Evolutionary conservation across 768 basidiomycete genomes (phyloP).

Genomic region (Lyophyllum decastes): DNA sequence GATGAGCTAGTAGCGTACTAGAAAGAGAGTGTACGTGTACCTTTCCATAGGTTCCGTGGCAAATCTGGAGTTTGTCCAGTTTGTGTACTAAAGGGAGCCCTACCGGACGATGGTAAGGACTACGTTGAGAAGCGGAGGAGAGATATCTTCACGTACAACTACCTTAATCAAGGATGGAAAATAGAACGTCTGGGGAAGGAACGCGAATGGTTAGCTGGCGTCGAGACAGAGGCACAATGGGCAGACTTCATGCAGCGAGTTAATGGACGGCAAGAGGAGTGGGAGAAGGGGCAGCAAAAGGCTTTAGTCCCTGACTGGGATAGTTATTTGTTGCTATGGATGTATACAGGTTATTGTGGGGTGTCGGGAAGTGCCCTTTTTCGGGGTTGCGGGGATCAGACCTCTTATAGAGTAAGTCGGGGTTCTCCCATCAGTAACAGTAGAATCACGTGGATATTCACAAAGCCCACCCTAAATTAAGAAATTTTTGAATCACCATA

Average conservation of each 20-base stretch:
- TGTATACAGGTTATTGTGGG: too few relatives aligned
- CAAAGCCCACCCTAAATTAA: constrained; percentile 36
- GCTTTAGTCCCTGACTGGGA: constrained; percentile 5
- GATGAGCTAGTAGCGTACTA: constrained; percentile 37
- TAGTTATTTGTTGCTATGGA: background rate
- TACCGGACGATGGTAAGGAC: constrained; percentile 42
- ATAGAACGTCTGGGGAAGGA: constrained; percentile 42
- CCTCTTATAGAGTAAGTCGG: too few relatives aligned
- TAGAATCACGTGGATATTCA: background rate
- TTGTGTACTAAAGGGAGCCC: constrained; percentile 25
- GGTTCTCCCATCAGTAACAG: too few relatives aligned
- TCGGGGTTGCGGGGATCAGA: too few relatives aligned
- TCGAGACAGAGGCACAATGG: constrained; percentile 54
- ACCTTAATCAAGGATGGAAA: constrained; percentile 44
- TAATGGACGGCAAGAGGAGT: constrained; percentile 51
- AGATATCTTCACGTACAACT: constrained; percentile 29
- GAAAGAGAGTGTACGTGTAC: constrained; percentile 27
- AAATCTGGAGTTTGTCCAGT: background rate
- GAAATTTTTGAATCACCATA: constrained; percentile 21
- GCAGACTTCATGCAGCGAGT: constrained; percentile 46
- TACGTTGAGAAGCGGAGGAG: constrained; percentile 55
- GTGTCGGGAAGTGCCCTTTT: too few relatives aligned
- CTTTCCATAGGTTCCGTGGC: background rate
- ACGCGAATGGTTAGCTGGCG: constrained; percentile 46
- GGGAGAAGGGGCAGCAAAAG: constrained; percentile 42